Conservation (phyloP, 768 basidiomycete genomes). For the Suillus lakei region DNA sequence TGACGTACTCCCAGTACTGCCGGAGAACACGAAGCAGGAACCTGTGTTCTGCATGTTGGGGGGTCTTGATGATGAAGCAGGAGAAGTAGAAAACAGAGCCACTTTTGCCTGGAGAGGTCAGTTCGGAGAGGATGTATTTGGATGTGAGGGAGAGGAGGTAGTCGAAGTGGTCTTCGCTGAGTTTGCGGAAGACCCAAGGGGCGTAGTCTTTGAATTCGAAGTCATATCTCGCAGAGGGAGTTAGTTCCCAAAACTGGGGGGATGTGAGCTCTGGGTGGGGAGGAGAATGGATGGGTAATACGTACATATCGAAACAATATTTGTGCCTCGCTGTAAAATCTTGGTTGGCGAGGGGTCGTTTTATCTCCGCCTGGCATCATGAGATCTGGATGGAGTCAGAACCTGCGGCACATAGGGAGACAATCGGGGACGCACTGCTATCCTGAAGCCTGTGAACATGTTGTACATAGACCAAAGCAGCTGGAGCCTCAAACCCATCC, state of each 20-base stretch:
- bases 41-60: conserved; percentile 92
- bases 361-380: conserved; percentile 94
- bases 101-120: conserved; percentile 97
- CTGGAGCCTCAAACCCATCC: no score
- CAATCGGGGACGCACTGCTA: conserved; percentile 72
- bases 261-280: conserved; percentile 15
- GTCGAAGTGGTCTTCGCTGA: conserved; percentile 95
- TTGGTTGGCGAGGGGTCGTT: conserved; percentile 79
- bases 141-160: conserved; percentile 96
- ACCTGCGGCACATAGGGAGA: conserved; percentile 6
- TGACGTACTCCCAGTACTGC: conserved; percentile 84
- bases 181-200: conserved; percentile 95
- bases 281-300: conserved; percentile 14
- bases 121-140: conserved; percentile 97
- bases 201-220: conserved; percentile 99
- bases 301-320: conserved; percentile 95
- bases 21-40: conserved; percentile 86
- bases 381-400: conserved; percentile 67
- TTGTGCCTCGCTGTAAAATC: conserved; percentile 92
- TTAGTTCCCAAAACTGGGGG: conserved; percentile 88
- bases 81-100: conserved; percentile 99
- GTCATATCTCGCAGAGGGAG: conserved; percentile 95
- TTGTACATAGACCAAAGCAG: no score
- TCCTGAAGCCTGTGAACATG: conserved; percentile 98
- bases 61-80: conserved; percentile 99